Base-by-base conservation (phyloP, 2,329 filamentous ascomycete genomes). In the Botrytis pseudocinerea region DNA sequence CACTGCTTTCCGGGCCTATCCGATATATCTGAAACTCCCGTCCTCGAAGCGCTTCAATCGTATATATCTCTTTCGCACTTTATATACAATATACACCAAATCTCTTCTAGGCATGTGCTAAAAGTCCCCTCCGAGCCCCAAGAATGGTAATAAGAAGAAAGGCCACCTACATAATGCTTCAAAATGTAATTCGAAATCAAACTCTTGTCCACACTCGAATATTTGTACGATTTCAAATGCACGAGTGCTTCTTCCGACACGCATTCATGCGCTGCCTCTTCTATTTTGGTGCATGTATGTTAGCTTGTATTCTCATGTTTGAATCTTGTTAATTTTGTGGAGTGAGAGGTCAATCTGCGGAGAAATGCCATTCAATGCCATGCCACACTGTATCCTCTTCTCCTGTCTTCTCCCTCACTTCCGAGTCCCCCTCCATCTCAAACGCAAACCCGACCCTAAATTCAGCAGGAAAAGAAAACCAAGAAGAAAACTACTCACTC, bases 141-240 rank as follows among this genome's bases (percentile, higher is more conserved):
- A 20, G 7, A 16, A 40, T 25, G 2, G 35, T 22, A 12, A 60
- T 12, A 35, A 60, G 22, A n/a, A n/a, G 9, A 40, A 18, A 62
- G 38, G 8, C 16, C 35, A 84, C 92, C 82, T 92, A 98, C 96
- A 85, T 97, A 99, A 81, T 97, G 95, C 78, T 92, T 93, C 69
- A 99, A 88, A 81, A 99, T 93, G 83, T 98, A 97, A 82, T 95
- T 89, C 73, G 96, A 98, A 74, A 98, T 90, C 75, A 93, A 92
- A 69, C 95, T 98, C 84, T 97, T 95, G 86, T 99, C 96, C 83
- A 99, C 94, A 80, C 92, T 93, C 78, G 94, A 97, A 84, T 99
- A 99, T 82, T 98, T 97, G 90, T 99, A 99, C 74, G 92, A 91
- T 84, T 94, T 96, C 79, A 99, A 91, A 82, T 98, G 95, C 74